Conservation (phyloP, 2,329 filamentous ascomycete species). For the Aspergillus chevalieri region DNA sequence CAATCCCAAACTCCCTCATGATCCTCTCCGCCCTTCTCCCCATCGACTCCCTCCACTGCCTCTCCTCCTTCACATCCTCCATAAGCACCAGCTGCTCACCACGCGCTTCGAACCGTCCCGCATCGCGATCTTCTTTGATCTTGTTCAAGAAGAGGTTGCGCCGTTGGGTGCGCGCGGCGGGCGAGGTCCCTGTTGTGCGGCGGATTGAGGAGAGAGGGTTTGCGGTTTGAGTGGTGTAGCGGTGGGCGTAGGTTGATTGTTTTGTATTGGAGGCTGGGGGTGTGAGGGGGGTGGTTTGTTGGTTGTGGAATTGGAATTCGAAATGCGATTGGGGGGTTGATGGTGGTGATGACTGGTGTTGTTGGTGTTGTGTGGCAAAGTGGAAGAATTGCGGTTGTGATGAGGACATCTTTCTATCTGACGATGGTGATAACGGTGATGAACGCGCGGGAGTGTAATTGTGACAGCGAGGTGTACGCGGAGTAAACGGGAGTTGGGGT, state of each 20-base stretch:
- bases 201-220: slow-evolving; percentile 20
- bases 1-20: slow-evolving; percentile 8
- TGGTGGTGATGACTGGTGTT: background rate
- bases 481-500: slow-evolving; percentile 10
- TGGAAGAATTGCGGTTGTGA: background rate
- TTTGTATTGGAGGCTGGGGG: slow-evolving; percentile 5
- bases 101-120: slow-evolving; percentile 32
- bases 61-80: slow-evolving; percentile 36
- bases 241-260: slow-evolving; percentile 26
- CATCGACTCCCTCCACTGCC: slow-evolving; percentile 36
- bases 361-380: background rate
- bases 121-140: slow-evolving; percentile 35
- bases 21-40: slow-evolving; percentile 24
- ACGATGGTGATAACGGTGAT: slow-evolving; percentile 17
- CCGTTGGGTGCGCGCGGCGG: slow-evolving; percentile 27
- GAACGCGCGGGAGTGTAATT: slow-evolving; percentile 18
- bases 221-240: slow-evolving; percentile 29
- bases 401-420: slow-evolving; percentile 1
- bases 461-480: background rate
- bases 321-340: slow-evolving; percentile 2
- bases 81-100: slow-evolving; percentile 39
- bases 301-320: slow-evolving; percentile 1
- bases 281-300: slow-evolving; percentile 10
- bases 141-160: slow-evolving; percentile 38
- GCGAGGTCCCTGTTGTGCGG: slow-evolving; percentile 13